Conservation (phyloP, 139 green algal species). For the Closterium sp. region DNA sequence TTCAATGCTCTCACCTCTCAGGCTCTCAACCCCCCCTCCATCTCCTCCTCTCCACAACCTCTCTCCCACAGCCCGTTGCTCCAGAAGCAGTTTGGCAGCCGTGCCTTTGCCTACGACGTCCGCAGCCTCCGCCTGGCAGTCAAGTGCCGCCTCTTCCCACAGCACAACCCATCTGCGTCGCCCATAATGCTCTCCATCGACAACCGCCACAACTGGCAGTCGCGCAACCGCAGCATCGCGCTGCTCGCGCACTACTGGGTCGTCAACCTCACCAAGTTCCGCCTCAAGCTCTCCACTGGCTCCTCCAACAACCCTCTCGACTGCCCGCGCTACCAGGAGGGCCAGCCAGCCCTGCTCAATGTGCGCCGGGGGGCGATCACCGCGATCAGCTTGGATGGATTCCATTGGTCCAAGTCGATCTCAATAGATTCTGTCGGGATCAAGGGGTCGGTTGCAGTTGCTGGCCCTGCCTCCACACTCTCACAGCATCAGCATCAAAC, state of each 20-base stretch:
- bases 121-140: neutral
- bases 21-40: too few relatives aligned
- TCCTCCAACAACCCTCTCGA: neutral
- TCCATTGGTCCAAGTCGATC: conserved; percentile 30
- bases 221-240: neutral
- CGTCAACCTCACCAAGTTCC: conserved; percentile 5
- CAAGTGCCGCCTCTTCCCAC: neutral
- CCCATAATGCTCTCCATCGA: neutral
- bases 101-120: neutral
- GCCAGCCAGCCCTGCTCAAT: neutral
- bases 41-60: neutral
- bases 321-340: neutral
- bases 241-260: conserved; percentile 8
- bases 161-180: neutral
- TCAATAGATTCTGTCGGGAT: conserved; percentile 29
- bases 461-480: neutral
- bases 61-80: neutral
- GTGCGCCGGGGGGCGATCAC: neutral
- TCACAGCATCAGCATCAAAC: neutral
- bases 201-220: neutral
- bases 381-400: neutral
- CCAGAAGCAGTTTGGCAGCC: neutral
- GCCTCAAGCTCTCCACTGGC: neutral
- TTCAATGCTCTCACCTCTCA: neutral
- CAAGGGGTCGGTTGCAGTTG: conserved; percentile 9